Percentiles rank a stretch among this genome's conserved stretches.
Evolutionary conservation across 305 asterid species (phyloP).

Genomic region (Fraxinus velutina): DNA sequence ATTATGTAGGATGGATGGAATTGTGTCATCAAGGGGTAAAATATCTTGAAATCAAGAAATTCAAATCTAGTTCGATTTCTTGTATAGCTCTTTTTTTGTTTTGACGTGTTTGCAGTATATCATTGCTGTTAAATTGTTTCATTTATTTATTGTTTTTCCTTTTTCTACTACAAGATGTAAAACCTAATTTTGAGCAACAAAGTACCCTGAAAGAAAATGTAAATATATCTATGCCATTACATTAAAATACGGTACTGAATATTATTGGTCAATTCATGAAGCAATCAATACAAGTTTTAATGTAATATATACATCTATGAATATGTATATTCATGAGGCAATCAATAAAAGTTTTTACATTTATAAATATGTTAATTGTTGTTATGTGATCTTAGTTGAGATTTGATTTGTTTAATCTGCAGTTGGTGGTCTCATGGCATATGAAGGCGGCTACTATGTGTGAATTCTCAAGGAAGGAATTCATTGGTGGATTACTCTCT

Average conservation of each 20-base stretch:
- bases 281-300: not conserved
- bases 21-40: not conserved
- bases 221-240: not conserved
- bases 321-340: not conserved
- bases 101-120: not conserved
- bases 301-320: not conserved
- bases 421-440: slow-evolving; percentile 99
- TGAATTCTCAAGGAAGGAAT: slow-evolving; percentile 96
- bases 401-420: slow-evolving; percentile 22
- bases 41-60: slow-evolving; percentile 12
- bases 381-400: not conserved
- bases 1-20: slow-evolving; percentile 1
- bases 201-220: not conserved
- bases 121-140: not conserved
- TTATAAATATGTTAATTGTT: not conserved
- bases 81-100: not conserved
- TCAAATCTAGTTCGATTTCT: slow-evolving; percentile 13
- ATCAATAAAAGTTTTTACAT: not conserved
- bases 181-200: not conserved
- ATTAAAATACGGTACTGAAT: not conserved
- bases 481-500: slow-evolving; percentile 80
- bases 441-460: slow-evolving; percentile 99
- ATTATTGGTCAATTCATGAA: not conserved
- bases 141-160: not conserved
- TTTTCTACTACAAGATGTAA: not conserved